Evolutionary conservation across 2,329 filamentous ascomycete genomes (phyloP).

Genomic region (Periconia digitata): DNA sequence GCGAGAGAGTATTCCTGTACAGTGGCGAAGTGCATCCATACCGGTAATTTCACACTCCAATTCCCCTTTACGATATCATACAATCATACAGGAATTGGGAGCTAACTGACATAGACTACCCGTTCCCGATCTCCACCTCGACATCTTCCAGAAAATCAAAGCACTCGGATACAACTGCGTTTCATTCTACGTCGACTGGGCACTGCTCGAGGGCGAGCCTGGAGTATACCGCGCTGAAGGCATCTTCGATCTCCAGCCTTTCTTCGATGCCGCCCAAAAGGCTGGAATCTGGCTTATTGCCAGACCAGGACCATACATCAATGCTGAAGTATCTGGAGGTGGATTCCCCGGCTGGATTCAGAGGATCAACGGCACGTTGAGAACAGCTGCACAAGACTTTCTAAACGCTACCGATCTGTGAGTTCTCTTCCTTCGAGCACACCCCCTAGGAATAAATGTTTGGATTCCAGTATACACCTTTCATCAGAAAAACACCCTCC

Average conservation of each 20-base stretch:
- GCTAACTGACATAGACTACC: slow-evolving; percentile 52
- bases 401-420: slow-evolving; percentile 68
- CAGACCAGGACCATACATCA: slow-evolving; percentile 71
- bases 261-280: slow-evolving; percentile 73
- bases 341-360: slow-evolving; percentile 82
- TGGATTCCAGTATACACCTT: too few species aligned
- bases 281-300: slow-evolving; percentile 78
- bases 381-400: slow-evolving; percentile 64
- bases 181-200: slow-evolving; percentile 81
- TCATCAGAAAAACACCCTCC: too few species aligned
- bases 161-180: slow-evolving; percentile 78
- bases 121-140: slow-evolving; percentile 65
- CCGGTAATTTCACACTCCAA: slow-evolving; percentile 41
- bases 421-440: slow-evolving; percentile 16
- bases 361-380: slow-evolving; percentile 63
- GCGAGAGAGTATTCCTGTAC: slow-evolving; percentile 71
- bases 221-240: slow-evolving; percentile 71
- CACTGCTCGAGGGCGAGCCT: slow-evolving; percentile 70
- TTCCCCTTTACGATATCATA: too few species aligned
- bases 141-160: slow-evolving; percentile 81
- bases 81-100: too few species aligned
- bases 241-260: slow-evolving; percentile 70
- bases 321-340: slow-evolving; percentile 74
- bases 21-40: slow-evolving; percentile 75
- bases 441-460: too few species aligned